These are phyloP conservation scores for Chrysosporium queenslandicum DNA, from an alignment of 2,329 filamentous ascomycete genomes.

Conservation along the genomic window DNA sequence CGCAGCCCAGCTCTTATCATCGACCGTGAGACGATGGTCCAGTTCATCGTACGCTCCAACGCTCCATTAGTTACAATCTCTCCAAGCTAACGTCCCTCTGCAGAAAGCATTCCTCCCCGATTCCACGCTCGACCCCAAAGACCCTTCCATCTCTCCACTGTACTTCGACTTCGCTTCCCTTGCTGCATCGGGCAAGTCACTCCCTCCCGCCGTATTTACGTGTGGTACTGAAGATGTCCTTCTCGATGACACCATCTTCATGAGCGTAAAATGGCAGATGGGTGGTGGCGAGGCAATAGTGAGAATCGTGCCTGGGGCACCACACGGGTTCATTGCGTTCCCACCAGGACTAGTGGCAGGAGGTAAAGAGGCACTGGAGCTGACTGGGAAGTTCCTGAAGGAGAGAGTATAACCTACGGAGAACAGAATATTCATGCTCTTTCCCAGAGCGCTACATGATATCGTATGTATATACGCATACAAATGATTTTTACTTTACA, in stretches of 20 bases:
- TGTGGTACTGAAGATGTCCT: slow-evolving; percentile 47
- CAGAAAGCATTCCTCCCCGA: slow-evolving; percentile 37
- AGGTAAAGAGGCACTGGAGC: neutral
- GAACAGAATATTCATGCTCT: neutral
- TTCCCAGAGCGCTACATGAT: too few species aligned
- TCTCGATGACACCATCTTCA: slow-evolving; percentile 44
- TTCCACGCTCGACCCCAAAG: slow-evolving; percentile 32
- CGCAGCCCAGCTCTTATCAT: slow-evolving; percentile 35
- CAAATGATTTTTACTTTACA: too few species aligned
- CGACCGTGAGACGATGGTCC: slow-evolving; percentile 37
- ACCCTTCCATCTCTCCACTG: slow-evolving; percentile 42
- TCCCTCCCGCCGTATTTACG: slow-evolving; percentile 47
- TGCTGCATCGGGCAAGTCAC: slow-evolving; percentile 20
- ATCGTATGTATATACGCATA: too few species aligned
- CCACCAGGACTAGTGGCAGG: neutral
- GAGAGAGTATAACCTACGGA: neutral
- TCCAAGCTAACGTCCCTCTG: neutral
- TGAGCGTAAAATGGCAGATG: slow-evolving; percentile 47
- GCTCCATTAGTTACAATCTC: neutral
- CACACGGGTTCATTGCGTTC: slow-evolving; percentile 45
- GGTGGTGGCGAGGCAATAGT: slow-evolving; percentile 42
- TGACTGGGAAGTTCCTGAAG: slow-evolving; percentile 1
- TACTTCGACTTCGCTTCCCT: slow-evolving; percentile 38
- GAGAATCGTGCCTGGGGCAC: slow-evolving; percentile 46
- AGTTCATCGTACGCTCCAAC: slow-evolving; percentile 23